Percentiles rank a stretch among this genome's conserved stretches.
phyloP scores from a whole-genome alignment of 169 alveolate genomes.

The Plasmodium malariae region DNA sequence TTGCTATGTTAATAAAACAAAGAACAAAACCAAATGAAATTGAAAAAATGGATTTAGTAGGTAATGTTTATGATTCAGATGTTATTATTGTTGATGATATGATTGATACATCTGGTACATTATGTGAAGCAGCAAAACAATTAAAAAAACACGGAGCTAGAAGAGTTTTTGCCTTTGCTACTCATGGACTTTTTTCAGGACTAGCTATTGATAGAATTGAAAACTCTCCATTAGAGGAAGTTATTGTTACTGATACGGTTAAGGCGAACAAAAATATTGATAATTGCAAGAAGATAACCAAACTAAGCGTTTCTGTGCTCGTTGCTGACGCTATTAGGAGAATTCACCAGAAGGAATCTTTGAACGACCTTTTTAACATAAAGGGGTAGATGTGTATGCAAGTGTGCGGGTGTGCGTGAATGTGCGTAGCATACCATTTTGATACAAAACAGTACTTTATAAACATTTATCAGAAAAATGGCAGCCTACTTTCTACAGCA shows the following conservation, averaged over 20 bases:
- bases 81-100: slow-evolving; percentile 97
- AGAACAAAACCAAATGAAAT: slow-evolving; percentile 89
- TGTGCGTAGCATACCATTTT: no score
- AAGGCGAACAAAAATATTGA: slow-evolving; percentile 79
- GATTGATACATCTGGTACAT: slow-evolving; percentile 98
- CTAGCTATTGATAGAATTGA: slow-evolving; percentile 92
- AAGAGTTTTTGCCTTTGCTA: slow-evolving; percentile 95
- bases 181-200: slow-evolving; percentile 95
- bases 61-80: slow-evolving; percentile 94
- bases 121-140: slow-evolving; percentile 95
- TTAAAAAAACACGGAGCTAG: slow-evolving; percentile 94
- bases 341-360: slow-evolving; percentile 89
- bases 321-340: slow-evolving; percentile 93
- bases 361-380: slow-evolving; percentile 81
- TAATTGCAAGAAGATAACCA: slow-evolving; percentile 82
- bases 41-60: slow-evolving; percentile 94
- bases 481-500: no score
- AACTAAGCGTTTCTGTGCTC: slow-evolving; percentile 83
- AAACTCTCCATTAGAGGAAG: slow-evolving; percentile 89
- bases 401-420: no score
- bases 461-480: no score
- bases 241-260: slow-evolving; percentile 94
- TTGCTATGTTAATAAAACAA: slow-evolving; percentile 91
- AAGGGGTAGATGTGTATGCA: no score
- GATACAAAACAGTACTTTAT: no score